Percentiles rank a stretch among this genome's conserved stretches.
These are phyloP conservation scores for Kappamyces sp. DNA, from an alignment of 192 early-diverging fungal species.

Conservation along the genomic window DNA sequence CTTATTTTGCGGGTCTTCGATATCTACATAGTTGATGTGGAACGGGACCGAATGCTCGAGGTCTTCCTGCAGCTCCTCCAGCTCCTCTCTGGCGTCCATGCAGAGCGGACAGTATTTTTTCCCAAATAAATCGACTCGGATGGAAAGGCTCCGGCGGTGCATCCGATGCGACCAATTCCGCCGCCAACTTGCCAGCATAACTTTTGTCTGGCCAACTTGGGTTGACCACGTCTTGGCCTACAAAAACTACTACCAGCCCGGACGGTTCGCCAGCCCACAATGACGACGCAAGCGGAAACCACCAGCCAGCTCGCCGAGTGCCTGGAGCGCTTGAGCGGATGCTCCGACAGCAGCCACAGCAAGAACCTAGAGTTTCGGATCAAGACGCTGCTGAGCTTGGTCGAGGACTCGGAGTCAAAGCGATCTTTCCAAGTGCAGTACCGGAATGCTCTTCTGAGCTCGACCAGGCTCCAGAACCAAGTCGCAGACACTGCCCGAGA, in stretches of 20 bases:
- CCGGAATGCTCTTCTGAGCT: too few species aligned
- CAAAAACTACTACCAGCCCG: background rate
- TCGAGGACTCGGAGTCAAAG: too few species aligned
- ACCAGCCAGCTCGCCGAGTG: too few species aligned
- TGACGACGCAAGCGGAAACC: too few species aligned
- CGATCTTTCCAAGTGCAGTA: too few species aligned
- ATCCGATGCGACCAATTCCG: too few species aligned
- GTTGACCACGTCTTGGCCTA: background rate
- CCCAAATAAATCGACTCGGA: constrained; percentile 7
- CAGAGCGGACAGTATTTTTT: constrained; percentile 43
- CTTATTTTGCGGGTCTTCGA: constrained; percentile 32
- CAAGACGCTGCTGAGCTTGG: too few species aligned
- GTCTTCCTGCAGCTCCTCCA: constrained; percentile 15
- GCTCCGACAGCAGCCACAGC: too few species aligned
- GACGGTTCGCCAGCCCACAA: background rate
- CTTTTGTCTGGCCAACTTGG: constrained; percentile 31
- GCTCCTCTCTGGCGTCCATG: constrained; percentile 26
- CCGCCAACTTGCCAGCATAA: too few species aligned
- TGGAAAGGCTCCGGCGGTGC: too few species aligned
- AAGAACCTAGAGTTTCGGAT: too few species aligned
- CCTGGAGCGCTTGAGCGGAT: too few species aligned
- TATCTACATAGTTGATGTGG: constrained; percentile 27
- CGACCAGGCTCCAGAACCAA: background rate
- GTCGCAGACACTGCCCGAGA: background rate
- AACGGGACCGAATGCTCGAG: constrained; percentile 20